phyloP scores from a whole-genome alignment of 2,329 filamentous ascomycete genomes.

The Daldinia sp. region DNA sequence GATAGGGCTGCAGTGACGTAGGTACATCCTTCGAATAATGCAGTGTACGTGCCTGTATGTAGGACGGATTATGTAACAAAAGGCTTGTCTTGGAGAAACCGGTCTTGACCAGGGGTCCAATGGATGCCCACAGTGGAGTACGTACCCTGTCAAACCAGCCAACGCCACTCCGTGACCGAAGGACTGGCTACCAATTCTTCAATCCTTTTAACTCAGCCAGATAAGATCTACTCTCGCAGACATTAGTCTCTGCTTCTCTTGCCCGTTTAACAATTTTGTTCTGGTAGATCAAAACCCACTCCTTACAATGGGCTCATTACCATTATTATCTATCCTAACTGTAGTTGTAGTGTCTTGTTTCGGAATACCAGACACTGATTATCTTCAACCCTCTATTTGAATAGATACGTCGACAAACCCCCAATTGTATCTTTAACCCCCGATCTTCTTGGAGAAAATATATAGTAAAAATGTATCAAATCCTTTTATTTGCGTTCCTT shows the following conservation, averaged over 20 bases:
- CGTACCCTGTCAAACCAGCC: constrained; percentile 8
- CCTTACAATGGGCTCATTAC: constrained; percentile 42
- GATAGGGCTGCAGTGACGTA: constrained; percentile 4
- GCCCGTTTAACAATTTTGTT: constrained; percentile 13
- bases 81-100: neutral
- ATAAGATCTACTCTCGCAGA: constrained; percentile 16
- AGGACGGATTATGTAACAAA: constrained; percentile 7
- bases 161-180: constrained; percentile 25
- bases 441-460: constrained; percentile 2
- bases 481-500: constrained; percentile 55
- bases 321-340: constrained; percentile 27
- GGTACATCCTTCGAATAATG: neutral
- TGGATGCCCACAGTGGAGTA: constrained; percentile 3
- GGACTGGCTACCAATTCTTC: constrained; percentile 6
- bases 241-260: constrained; percentile 8
- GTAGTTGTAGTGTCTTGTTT: constrained; percentile 33
- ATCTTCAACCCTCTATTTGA: constrained; percentile 28
- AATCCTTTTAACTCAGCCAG: constrained; percentile 22
- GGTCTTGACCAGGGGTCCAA: neutral
- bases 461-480: constrained; percentile 47
- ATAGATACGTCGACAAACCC: neutral
- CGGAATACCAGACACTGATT: constrained; percentile 29
- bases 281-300: constrained; percentile 20
- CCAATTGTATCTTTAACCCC: neutral
- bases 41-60: neutral